Conservation (phyloP, 129 eudicot species). For the Flaveria bidentis region DNA sequence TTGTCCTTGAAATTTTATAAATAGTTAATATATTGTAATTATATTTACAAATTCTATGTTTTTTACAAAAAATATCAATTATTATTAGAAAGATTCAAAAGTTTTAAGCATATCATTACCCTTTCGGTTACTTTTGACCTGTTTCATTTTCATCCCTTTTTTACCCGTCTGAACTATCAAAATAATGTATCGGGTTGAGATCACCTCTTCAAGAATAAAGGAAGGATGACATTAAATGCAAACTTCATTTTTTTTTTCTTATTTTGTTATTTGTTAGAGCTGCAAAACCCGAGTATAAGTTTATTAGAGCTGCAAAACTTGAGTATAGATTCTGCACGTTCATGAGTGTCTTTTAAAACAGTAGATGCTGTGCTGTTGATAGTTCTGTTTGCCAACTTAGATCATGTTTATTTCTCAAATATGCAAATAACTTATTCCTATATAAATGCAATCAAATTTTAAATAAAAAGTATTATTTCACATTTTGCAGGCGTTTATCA, state of each 20-base stretch:
- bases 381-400: not conserved
- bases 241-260: not conserved
- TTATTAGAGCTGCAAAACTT: not conserved
- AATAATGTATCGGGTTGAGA: not conserved
- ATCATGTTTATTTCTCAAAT: constrained; percentile 11
- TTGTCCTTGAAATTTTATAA: not conserved
- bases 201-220: not conserved
- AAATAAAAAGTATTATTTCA: not conserved
- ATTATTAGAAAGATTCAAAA: not conserved
- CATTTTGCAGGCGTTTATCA: constrained; percentile 61
- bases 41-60: too few species aligned
- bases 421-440: not conserved
- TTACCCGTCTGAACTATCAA: not conserved
- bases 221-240: not conserved
- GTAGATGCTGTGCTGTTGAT: not conserved
- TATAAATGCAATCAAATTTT: not conserved
- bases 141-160: not conserved
- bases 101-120: not conserved
- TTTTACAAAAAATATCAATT: too few species aligned
- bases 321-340: not conserved
- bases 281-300: not conserved
- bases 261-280: not conserved
- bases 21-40: not conserved
- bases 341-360: not conserved
- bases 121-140: not conserved